Evolutionary conservation across 2,329 filamentous ascomycete species (phyloP).

Genomic region (Pestalotiopsis sp.): DNA sequence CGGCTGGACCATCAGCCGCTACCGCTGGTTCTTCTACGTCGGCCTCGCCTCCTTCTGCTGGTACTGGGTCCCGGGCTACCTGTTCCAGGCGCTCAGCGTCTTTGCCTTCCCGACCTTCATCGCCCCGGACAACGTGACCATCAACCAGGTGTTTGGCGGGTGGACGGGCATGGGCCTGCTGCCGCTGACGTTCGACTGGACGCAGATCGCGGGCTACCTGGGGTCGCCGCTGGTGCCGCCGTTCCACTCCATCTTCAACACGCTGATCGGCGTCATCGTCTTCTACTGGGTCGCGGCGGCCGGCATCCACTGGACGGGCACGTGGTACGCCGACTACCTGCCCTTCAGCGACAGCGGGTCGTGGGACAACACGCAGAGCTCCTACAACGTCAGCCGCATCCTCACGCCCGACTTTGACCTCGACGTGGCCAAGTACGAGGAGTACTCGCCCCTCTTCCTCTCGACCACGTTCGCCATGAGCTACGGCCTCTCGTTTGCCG

Average conservation of each 20-base stretch:
- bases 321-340: slow-evolving; percentile 18
- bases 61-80: slow-evolving; percentile 64
- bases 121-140: slow-evolving; percentile 55
- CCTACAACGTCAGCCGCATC: slow-evolving; percentile 6
- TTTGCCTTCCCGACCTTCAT: slow-evolving; percentile 63
- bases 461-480: background rate
- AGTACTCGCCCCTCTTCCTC: slow-evolving; percentile 2
- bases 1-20: slow-evolving; percentile 60
- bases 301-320: slow-evolving; percentile 26
- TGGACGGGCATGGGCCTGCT: slow-evolving; percentile 59
- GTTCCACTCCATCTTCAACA: slow-evolving; percentile 58
- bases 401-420: background rate
- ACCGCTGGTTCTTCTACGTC: slow-evolving; percentile 56
- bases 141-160: slow-evolving; percentile 63
- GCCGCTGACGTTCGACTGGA: slow-evolving; percentile 59
- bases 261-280: slow-evolving; percentile 50
- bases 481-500: slow-evolving; percentile 7
- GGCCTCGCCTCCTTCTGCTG: slow-evolving; percentile 52
- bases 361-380: slow-evolving; percentile 4
- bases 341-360: slow-evolving; percentile 7
- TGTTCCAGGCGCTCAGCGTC: slow-evolving; percentile 61
- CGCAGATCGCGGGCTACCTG: slow-evolving; percentile 47
- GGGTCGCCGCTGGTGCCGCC: slow-evolving; percentile 51
- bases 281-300: slow-evolving; percentile 44
- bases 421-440: background rate